Evolutionary conservation across 2,329 filamentous ascomycete genomes (phyloP).

Genomic region (Paecilomyces sp.): DNA sequence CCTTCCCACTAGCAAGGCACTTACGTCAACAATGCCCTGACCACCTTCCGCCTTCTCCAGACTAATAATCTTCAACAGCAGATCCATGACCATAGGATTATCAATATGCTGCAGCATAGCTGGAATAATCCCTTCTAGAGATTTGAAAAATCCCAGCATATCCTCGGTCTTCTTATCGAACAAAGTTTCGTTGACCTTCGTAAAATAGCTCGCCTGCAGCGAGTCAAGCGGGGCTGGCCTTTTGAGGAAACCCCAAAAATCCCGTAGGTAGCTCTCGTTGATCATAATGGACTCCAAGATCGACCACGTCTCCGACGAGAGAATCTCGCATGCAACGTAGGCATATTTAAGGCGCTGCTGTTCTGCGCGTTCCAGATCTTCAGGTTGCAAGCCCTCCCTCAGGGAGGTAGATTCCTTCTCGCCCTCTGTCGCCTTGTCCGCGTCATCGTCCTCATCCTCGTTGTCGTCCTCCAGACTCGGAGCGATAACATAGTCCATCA

Average conservation of each 20-base stretch:
- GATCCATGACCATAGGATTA: constrained; percentile 96
- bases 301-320: constrained; percentile 95
- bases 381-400: constrained; percentile 25
- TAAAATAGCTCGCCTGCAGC: constrained; percentile 94
- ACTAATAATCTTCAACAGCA: constrained; percentile 93
- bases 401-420: constrained; percentile 32
- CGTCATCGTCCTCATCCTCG: constrained; percentile 46
- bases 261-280: constrained; percentile 66
- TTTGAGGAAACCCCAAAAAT: constrained; percentile 88
- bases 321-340: constrained; percentile 84
- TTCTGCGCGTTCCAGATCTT: constrained; percentile 65
- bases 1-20: constrained; percentile 20
- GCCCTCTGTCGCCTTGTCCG: constrained; percentile 40
- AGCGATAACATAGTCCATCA: constrained; percentile 87
- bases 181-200: constrained; percentile 95
- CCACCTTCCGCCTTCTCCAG: constrained; percentile 87
- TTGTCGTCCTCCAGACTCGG: constrained; percentile 52
- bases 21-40: constrained; percentile 85
- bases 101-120: constrained; percentile 91
- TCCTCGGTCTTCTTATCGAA: constrained; percentile 97
- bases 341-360: constrained; percentile 91
- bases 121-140: constrained; percentile 70
- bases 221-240: constrained; percentile 80
- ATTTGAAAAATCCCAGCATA: constrained; percentile 86
- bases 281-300: constrained; percentile 90